Evolutionary conservation across 2,329 filamentous ascomycete species (phyloP).

Genomic region (Leptographium wingfieldii): DNA sequence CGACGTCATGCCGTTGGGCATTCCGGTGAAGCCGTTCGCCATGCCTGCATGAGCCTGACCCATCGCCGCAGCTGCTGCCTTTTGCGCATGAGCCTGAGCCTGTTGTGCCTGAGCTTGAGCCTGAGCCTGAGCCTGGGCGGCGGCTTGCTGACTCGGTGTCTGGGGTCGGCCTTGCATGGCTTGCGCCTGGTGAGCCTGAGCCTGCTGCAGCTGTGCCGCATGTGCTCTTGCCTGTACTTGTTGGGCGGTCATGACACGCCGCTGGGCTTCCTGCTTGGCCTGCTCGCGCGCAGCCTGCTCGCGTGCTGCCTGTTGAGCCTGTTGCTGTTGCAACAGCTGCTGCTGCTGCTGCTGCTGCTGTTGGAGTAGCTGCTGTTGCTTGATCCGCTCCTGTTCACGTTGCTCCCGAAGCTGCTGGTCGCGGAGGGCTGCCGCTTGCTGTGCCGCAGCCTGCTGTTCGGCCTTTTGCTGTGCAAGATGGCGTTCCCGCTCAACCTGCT

Average conservation of each 20-base stretch:
- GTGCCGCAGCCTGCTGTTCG: conserved; percentile 21
- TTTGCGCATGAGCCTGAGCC: neutral
- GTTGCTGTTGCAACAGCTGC: conserved; percentile 9
- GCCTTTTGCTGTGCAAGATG: conserved; percentile 38
- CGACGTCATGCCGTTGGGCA: conserved; percentile 21
- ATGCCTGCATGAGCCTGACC: conserved; percentile 31
- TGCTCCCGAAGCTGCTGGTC: conserved; percentile 14
- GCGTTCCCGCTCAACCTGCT: conserved; percentile 47
- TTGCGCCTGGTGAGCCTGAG: conserved; percentile 24
- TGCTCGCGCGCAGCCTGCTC: conserved; percentile 25
- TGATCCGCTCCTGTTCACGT: conserved; percentile 9
- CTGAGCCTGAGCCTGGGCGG: conserved; percentile 3
- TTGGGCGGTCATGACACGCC: conserved; percentile 20
- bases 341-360: conserved; percentile 26
- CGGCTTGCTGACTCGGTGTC: conserved; percentile 13
- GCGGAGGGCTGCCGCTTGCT: conserved; percentile 4
- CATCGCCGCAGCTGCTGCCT: conserved; percentile 15
- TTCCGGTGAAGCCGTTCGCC: conserved; percentile 28
- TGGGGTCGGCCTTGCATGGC: conserved; percentile 17
- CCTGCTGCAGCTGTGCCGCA: conserved; percentile 20
- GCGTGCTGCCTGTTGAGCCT: conserved; percentile 19
- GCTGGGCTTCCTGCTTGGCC: conserved; percentile 19
- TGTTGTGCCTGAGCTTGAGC: neutral
- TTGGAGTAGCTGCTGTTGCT: conserved; percentile 12
- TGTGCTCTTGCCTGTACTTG: conserved; percentile 14